phyloP scores from a whole-genome alignment of 352 stramenopile genomes.

The Blastocystis sp. region DNA sequence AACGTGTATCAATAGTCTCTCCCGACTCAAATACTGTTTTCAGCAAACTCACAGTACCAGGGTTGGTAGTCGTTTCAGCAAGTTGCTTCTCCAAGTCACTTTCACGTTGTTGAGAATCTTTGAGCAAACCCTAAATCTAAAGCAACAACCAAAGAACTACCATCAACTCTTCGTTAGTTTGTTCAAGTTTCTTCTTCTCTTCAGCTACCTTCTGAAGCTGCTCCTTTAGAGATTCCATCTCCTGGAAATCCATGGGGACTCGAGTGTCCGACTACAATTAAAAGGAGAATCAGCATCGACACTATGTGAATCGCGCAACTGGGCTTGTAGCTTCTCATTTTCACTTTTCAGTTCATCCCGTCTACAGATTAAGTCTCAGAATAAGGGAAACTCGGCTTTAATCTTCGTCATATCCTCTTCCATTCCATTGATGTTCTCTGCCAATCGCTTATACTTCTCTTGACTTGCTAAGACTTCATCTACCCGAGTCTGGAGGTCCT shows the following conservation, averaged over 20 bases:
- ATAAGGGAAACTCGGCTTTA: too few species aligned
- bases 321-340: neutral
- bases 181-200: neutral
- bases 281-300: neutral
- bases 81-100: neutral
- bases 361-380: neutral
- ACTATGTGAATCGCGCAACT: neutral
- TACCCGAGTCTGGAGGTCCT: neutral
- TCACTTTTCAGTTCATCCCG: neutral
- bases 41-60: neutral
- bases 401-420: neutral
- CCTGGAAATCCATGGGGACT: neutral
- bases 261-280: neutral
- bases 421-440: neutral
- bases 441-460: neutral
- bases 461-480: neutral
- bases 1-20: neutral
- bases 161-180: neutral
- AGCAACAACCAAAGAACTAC: neutral
- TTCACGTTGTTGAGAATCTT: constrained; percentile 4
- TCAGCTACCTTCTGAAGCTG: neutral
- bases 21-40: neutral
- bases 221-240: neutral
- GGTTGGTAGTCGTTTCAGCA: neutral
- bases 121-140: neutral